These are phyloP conservation scores for Caryopteris hybrid DNA, from an alignment of 305 asterid genomes.

Conservation along the genomic window DNA sequence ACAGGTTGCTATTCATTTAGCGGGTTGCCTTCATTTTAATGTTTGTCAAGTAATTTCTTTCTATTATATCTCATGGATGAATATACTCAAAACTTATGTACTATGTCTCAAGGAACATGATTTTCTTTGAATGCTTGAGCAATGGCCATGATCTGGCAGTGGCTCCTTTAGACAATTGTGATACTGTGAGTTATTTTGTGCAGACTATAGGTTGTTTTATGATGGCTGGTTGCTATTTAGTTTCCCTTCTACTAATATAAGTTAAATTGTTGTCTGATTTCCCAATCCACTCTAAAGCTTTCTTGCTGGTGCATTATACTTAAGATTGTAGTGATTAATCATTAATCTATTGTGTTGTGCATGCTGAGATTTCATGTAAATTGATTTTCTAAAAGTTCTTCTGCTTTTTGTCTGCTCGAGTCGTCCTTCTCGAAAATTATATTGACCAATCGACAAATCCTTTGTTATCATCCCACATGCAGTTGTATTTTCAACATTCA, in stretches of 20 bases:
- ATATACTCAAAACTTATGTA: background rate
- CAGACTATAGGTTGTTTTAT: background rate
- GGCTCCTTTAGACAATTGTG: conserved; percentile 2
- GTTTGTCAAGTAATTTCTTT: background rate
- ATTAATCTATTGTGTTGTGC: background rate
- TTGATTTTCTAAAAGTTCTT: background rate
- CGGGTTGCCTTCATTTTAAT: conserved; percentile 3
- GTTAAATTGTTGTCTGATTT: background rate
- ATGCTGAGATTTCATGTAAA: background rate
- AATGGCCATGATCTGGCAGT: background rate
- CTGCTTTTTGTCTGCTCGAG: background rate
- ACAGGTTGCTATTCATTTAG: conserved; percentile 52
- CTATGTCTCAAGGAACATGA: background rate
- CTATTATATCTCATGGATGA: background rate
- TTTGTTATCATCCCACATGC: background rate
- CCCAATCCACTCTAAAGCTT: background rate
- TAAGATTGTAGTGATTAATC: background rate
- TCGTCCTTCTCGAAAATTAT: background rate
- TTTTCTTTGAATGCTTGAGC: background rate
- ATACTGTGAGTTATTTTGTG: background rate
- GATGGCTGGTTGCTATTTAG: background rate
- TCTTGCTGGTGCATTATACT: background rate
- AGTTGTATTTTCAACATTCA: background rate
- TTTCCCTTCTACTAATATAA: background rate
- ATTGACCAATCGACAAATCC: background rate